These are phyloP conservation scores for Orbilia ellipsospora DNA, from an alignment of 2,329 filamentous ascomycete genomes.

Conservation along the genomic window DNA sequence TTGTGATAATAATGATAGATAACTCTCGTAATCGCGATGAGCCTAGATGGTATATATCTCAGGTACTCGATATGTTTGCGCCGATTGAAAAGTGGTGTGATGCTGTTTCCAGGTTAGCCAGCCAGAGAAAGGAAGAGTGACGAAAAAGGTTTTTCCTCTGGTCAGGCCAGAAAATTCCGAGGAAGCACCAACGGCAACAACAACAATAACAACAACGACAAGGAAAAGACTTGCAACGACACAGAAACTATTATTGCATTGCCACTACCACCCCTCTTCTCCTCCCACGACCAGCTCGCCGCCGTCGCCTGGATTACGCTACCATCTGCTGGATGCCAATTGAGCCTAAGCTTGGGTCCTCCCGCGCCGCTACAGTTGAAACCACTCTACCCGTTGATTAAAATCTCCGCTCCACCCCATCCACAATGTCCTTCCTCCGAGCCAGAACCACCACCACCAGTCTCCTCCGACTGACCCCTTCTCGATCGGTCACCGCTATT, in stretches of 20 bases:
- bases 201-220: slow-evolving; percentile 37
- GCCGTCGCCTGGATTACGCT: slow-evolving; percentile 1
- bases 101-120: slow-evolving; percentile 23
- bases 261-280: slow-evolving; percentile 1
- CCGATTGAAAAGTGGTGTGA: slow-evolving; percentile 45
- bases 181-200: slow-evolving; percentile 18
- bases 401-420: slow-evolving; percentile 38
- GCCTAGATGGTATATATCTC: too few species aligned
- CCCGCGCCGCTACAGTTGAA: slow-evolving; percentile 2
- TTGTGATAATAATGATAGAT: too few species aligned
- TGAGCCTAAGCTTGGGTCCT: slow-evolving; percentile 24
- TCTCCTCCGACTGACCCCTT: slow-evolving; percentile 48
- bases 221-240: slow-evolving; percentile 11
- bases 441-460: slow-evolving; percentile 44
- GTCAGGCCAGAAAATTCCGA: too few species aligned
- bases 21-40: too few species aligned
- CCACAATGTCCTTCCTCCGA: slow-evolving; percentile 55
- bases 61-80: too few species aligned
- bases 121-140: slow-evolving; percentile 9
- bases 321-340: slow-evolving; percentile 33
- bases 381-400: slow-evolving; percentile 25
- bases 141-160: slow-evolving; percentile 6
- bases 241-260: not conserved
- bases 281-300: not conserved
- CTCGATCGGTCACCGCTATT: slow-evolving; percentile 27